A percentile compares a stretch with the other conserved stretches of the same genome.
phyloP scores from a whole-genome alignment of 2,329 filamentous ascomycete genomes.

The Colletotrichum australisinense region DNA sequence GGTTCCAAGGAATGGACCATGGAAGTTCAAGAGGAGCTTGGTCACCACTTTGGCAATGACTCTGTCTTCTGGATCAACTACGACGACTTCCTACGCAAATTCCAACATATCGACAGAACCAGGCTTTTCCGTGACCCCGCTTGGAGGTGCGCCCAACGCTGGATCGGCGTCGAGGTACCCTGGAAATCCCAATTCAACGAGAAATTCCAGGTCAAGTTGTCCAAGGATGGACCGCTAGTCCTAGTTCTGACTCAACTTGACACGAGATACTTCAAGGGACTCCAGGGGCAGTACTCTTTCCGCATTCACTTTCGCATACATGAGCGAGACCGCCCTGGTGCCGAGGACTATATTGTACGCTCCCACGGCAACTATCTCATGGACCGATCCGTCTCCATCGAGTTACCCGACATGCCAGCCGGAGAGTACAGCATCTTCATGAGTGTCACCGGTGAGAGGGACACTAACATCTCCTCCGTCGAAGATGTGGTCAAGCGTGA shows the following conservation, averaged over 20 bases:
- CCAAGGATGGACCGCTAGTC: slow-evolving; percentile 67
- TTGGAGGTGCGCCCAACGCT: slow-evolving; percentile 69
- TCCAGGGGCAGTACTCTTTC: slow-evolving; percentile 68
- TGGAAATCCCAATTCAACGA: slow-evolving; percentile 72
- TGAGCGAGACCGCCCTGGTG: slow-evolving; percentile 58
- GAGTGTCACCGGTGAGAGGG: slow-evolving; percentile 63
- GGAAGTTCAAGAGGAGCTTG: slow-evolving; percentile 67
- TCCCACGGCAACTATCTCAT: slow-evolving; percentile 70
- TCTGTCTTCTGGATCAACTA: slow-evolving; percentile 75
- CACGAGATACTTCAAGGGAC: slow-evolving; percentile 69
- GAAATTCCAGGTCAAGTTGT: slow-evolving; percentile 69
- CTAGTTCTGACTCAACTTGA: slow-evolving; percentile 72
- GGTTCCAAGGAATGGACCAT: slow-evolving; percentile 72
- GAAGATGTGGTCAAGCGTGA: slow-evolving; percentile 68
- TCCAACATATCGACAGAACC: slow-evolving; percentile 70
- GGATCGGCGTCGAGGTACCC: slow-evolving; percentile 71
- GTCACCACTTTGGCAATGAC: slow-evolving; percentile 70
- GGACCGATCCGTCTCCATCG: slow-evolving; percentile 68
- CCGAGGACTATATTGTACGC: slow-evolving; percentile 70
- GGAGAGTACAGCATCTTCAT: slow-evolving; percentile 69
- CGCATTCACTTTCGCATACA: slow-evolving; percentile 64
- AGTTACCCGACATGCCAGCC: slow-evolving; percentile 65
- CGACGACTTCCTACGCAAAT: slow-evolving; percentile 71
- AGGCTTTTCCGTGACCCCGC: slow-evolving; percentile 68
- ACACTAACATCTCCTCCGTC: slow-evolving; percentile 55